Evolutionary conservation across 352 stramenopile genomes (phyloP), one percentile per base, ranked within the genome.

Genomic region (Phytophthora brassicae): DNA sequence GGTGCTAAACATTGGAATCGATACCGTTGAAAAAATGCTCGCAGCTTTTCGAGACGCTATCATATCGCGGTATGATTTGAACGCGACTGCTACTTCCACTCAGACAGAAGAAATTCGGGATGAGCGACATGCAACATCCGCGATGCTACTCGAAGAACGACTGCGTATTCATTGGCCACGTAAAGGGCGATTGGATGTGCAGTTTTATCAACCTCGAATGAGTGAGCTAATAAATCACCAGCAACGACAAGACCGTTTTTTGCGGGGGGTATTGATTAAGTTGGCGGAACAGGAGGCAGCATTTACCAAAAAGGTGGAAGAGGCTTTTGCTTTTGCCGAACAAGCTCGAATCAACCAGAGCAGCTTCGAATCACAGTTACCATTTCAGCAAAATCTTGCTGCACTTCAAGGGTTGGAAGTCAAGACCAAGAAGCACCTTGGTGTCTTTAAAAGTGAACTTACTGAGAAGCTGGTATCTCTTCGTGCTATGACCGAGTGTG

Each of bases 141-240:
- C 73, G 5, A 51, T 77, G 20, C 41, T 89, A 7, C 74, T 97
- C 0, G 89, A 97, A 55, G 90, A 97, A 64, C 72, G 79, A 22
- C 64, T 97, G 20, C 78, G 90, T 4, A 81, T 88, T 73, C 90
- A 97, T 62, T 97, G 90, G 89, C 90, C 90, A 3, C 79, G 87
- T 12, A 90, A 79, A 53, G 86, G 88, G 4, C 74, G 85, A 20
- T 65, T 90, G 19, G 86, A 96, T 48, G 89, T 97, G 22, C 86
- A 95, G 46, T 86, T 87, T 39, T 88, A 87, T 49, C 81, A 97
- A 45, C 89, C 90, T 24, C 84, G 90, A 19, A 81, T 95, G 46
- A 72, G 85, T 3, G 90, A 97, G 36, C 70, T 97, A 20, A 52
- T 90, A 31, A 85, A 56, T 26, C 90, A 97, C 55, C 76, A 76